Evolutionary conservation across 202 grass and related monocot genomes (phyloP), one percentile per base, ranked within the genome.

Genomic region (Elaeis oleifera): DNA sequence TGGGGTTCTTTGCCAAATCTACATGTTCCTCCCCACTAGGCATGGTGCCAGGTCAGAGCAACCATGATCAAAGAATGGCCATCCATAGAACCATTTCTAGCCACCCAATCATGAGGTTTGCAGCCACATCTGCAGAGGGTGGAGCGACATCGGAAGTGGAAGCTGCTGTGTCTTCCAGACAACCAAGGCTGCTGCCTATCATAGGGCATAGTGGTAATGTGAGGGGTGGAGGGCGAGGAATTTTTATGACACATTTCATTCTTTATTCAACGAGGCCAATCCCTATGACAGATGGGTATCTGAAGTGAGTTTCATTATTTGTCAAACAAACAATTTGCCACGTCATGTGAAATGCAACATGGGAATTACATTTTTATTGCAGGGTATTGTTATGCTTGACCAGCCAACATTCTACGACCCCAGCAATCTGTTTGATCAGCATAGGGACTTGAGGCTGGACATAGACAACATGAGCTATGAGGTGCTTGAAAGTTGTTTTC

Each of bases 171-270:
- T 36, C 85, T 58, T 76, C 83, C 57, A 94, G 78, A 59, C 73
- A 67, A 69, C 59, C 69, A 69, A 84, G 88, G 63, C 70, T 53
- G 60, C 55, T 74, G 14, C 32, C 57, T 29, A 53, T 65, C 0
- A 17, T 55, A 19, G 54, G 54, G 18, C 78, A 65, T 29, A 72
- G 71, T 64, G 79, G 59, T 63, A 89, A 49, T 50, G 79, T 44
- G 71, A 89, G 71, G 69, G 79, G 69, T 56, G 74, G 72, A 84
- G 82, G 26, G 71, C 57, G 22, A 23, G 23, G 22, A 24, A 51
- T 14, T 48, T 9, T 2, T 4, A 65, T 28, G 16, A 52, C 6
- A 52, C 49, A 28, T 65, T 50, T 26, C 48, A 51, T 52, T 65
- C 51, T 5, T 26, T 29, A 44, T 26, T 52, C 23, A n/a, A 9